Conservation (phyloP, 169 alveolate genomes). For the Cryptosporidium ryanae region DNA sequence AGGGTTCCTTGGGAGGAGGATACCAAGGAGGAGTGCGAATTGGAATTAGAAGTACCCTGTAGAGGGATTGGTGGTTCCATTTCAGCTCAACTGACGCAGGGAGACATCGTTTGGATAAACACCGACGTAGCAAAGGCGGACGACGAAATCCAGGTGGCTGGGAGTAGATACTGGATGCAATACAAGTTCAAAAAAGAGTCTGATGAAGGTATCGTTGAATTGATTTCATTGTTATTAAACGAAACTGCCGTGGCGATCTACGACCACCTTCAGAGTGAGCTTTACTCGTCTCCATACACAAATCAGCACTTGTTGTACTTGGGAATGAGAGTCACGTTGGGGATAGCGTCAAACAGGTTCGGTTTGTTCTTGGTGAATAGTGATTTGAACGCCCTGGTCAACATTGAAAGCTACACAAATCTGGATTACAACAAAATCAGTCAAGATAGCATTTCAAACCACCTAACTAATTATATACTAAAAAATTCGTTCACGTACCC, state of each 20-base stretch:
- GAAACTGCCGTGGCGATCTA: conserved; percentile 44
- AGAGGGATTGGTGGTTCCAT: conserved; percentile 16
- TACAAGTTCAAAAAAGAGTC: conserved; percentile 31
- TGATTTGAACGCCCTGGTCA: conserved; percentile 2
- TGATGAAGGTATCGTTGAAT: background rate
- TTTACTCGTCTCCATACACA: conserved; percentile 21
- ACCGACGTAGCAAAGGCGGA: conserved; percentile 10
- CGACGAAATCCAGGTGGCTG: background rate
- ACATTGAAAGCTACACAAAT: conserved; percentile 4
- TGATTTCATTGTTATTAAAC: conserved; percentile 31
- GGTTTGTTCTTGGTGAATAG: conserved; percentile 37
- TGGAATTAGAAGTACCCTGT: conserved; percentile 17
- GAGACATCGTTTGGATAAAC: conserved; percentile 36
- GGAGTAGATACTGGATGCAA: conserved; percentile 17
- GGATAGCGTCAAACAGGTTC: conserved; percentile 26
- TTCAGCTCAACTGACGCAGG: conserved; percentile 9
- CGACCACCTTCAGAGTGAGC: background rate
- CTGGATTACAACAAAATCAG: conserved; percentile 24
- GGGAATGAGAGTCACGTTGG: conserved; percentile 25
- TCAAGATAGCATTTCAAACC: conserved; percentile 21
- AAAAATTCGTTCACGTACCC: conserved; percentile 16
- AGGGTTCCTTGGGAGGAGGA: conserved; percentile 34
- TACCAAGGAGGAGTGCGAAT: conserved; percentile 28
- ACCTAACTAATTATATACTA: conserved; percentile 10
- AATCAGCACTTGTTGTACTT: conserved; percentile 7